A percentile compares a stretch with the other conserved stretches of the same genome.
phyloP scores from a whole-genome alignment of 805 yeast genomes.

The Alloascoidea hylecoeti region DNA sequence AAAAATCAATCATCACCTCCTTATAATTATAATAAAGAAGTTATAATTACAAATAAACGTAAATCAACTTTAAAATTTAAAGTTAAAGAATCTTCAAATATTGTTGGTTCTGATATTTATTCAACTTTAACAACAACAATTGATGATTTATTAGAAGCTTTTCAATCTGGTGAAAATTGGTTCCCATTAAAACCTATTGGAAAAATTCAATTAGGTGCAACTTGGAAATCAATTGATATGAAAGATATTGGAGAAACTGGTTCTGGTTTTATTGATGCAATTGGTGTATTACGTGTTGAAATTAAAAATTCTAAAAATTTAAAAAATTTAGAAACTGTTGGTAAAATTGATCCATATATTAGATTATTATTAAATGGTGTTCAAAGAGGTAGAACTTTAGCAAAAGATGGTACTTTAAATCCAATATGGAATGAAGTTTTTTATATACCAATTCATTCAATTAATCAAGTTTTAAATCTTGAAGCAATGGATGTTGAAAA shows the following conservation, averaged over 20 bases:
- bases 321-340: slow-evolving; percentile 76
- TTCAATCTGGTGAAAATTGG: slow-evolving; percentile 70
- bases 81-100: slow-evolving; percentile 46
- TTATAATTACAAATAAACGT: slow-evolving; percentile 59
- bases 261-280: slow-evolving; percentile 77
- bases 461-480: slow-evolving; percentile 67
- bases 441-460: slow-evolving; percentile 71
- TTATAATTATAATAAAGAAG: slow-evolving; percentile 51
- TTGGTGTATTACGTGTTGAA: slow-evolving; percentile 72
- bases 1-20: slow-evolving; percentile 54
- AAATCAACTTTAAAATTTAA: slow-evolving; percentile 54
- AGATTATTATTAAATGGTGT: slow-evolving; percentile 68
- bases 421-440: slow-evolving; percentile 81
- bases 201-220: slow-evolving; percentile 50
- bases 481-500: slow-evolving; percentile 90
- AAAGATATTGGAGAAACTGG: slow-evolving; percentile 53
- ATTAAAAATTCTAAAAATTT: slow-evolving; percentile 60
- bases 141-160: slow-evolving; percentile 55
- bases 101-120: slow-evolving; percentile 42
- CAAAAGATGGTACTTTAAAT: slow-evolving; percentile 47
- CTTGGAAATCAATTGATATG: slow-evolving; percentile 81
- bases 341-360: slow-evolving; percentile 86
- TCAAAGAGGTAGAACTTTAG: slow-evolving; percentile 63
- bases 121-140: slow-evolving; percentile 38
- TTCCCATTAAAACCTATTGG: slow-evolving; percentile 63